Conservation (phyloP, 163 green algal species). For the Coccomyxa subellipsoidea region DNA sequence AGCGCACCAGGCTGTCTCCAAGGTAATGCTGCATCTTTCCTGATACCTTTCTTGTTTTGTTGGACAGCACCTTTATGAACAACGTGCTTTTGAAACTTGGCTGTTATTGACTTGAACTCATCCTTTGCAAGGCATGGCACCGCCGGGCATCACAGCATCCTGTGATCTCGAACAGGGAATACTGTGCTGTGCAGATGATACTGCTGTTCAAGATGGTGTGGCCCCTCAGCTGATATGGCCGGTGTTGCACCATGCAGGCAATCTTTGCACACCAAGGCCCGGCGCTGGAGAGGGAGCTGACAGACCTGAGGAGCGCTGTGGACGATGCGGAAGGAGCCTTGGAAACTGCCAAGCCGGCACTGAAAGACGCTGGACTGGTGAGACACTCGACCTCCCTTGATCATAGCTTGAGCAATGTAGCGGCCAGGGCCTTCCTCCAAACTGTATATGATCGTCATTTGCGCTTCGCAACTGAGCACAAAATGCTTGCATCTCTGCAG, state of each 20-base stretch:
- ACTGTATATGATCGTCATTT: too few species aligned
- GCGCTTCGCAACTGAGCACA: too few species aligned
- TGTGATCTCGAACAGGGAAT: neutral
- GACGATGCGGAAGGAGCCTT: neutral
- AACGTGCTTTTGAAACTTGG: neutral
- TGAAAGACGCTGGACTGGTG: neutral
- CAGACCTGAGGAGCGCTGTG: neutral
- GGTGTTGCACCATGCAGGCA: too few species aligned
- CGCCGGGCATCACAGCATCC: neutral
- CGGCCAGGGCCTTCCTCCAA: too few species aligned
- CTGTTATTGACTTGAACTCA: neutral
- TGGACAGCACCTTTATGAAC: neutral
- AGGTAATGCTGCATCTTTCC: neutral
- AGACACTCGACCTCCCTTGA: too few species aligned
- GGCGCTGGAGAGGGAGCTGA: neutral
- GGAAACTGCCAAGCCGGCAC: neutral
- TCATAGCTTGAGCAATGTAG: too few species aligned
- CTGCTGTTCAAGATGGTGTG: too few species aligned
- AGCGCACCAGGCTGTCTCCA: neutral
- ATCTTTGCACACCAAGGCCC: neutral
- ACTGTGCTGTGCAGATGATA: neutral
- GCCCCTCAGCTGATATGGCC: too few species aligned
- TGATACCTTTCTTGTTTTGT: neutral
- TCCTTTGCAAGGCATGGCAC: neutral
- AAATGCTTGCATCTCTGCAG: too few species aligned